phyloP scores from a whole-genome alignment of 2,329 filamentous ascomycete species.

The Cyphellophora attinorum region DNA sequence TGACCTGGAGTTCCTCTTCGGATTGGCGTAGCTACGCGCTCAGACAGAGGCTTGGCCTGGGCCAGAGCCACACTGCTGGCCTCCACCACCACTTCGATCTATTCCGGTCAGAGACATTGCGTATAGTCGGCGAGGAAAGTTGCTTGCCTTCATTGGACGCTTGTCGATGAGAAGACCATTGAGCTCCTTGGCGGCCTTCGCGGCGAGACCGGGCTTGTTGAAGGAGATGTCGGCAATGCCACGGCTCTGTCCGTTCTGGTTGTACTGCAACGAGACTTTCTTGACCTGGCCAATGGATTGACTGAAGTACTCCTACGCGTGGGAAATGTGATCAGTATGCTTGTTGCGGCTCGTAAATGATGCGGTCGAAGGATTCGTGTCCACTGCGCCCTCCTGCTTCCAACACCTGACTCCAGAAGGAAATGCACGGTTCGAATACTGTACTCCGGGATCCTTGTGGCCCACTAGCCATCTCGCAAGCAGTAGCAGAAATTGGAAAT shows the following conservation, averaged over 20 bases:
- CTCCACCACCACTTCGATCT: slow-evolving; percentile 88
- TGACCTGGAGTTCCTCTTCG: slow-evolving; percentile 6
- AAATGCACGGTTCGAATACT: too few species aligned
- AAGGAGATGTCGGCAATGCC: slow-evolving; percentile 89
- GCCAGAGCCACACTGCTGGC: slow-evolving; percentile 61
- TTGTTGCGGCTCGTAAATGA: too few species aligned
- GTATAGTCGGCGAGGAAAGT: slow-evolving; percentile 4
- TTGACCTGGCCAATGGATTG: slow-evolving; percentile 84
- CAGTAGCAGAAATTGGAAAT: too few species aligned
- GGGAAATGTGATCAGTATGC: slow-evolving; percentile 39
- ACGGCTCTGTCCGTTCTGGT: slow-evolving; percentile 81
- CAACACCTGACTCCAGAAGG: too few species aligned
- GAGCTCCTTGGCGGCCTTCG: slow-evolving; percentile 71
- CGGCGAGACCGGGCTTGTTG: slow-evolving; percentile 67
- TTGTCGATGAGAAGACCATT: slow-evolving; percentile 88
- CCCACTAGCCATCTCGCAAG: too few species aligned
- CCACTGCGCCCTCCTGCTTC: too few species aligned
- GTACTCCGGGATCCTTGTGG: too few species aligned
- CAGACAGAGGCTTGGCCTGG: slow-evolving; percentile 64
- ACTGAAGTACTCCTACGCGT: slow-evolving; percentile 86
- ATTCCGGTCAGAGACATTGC: slow-evolving; percentile 12
- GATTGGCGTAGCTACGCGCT: slow-evolving; percentile 63
- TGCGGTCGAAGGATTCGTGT: too few species aligned
- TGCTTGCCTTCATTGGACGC: slow-evolving; percentile 73
- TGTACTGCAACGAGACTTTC: slow-evolving; percentile 84